Evolutionary conservation across 2,329 filamentous ascomycete species (phyloP).

Genomic region (Paracorniculantispora psalliotae): DNA sequence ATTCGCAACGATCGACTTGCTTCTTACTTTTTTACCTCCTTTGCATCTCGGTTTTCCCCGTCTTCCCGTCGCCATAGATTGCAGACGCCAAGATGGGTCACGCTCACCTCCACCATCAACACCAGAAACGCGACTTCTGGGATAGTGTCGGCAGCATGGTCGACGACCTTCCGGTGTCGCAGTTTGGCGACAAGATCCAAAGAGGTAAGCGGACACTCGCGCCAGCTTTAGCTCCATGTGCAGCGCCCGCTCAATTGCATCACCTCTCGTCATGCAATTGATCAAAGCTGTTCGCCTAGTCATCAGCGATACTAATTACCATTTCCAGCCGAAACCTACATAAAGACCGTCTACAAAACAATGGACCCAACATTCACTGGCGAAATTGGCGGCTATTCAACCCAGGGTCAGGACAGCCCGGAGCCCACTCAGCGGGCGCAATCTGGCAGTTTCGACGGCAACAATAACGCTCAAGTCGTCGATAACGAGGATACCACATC

Average conservation of each 20-base stretch:
- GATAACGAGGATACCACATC: not conserved
- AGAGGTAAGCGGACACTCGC: not conserved
- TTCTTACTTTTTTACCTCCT: not conserved
- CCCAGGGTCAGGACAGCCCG: constrained; percentile 13
- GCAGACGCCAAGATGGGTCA: constrained; percentile 12
- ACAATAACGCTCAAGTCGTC: not conserved
- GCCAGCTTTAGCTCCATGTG: not conserved
- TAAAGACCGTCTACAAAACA: constrained; percentile 38
- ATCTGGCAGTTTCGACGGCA: constrained; percentile 3
- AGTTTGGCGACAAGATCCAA: not conserved
- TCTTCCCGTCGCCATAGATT: not conserved
- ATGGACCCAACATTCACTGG: constrained; percentile 37
- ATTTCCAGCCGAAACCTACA: constrained; percentile 5
- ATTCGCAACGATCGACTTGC: not conserved
- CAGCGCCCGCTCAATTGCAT: no score
- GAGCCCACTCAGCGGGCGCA: constrained; percentile 16
- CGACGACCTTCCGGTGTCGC: not conserved
- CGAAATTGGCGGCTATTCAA: constrained; percentile 38
- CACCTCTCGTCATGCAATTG: not conserved
- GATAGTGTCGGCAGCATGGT: not conserved
- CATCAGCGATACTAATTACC: not conserved
- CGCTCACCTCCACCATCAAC: constrained; percentile 10
- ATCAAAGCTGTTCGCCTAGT: not conserved
- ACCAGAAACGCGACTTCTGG: constrained; percentile 8
- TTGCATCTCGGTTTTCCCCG: not conserved